Base-by-base conservation (phyloP, 352 stramenopile species). In the Halophytophthora polymorphica region DNA sequence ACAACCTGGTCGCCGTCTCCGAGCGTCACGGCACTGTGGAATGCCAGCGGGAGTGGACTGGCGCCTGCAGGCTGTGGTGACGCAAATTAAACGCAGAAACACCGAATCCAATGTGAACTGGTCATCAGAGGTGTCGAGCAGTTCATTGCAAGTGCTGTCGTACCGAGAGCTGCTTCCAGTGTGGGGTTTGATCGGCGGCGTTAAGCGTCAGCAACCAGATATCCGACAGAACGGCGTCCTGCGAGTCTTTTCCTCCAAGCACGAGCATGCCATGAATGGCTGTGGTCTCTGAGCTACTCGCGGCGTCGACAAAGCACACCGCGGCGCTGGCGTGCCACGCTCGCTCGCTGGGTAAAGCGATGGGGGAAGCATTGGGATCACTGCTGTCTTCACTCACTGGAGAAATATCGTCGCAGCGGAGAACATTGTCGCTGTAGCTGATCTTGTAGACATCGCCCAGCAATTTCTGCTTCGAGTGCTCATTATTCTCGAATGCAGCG, bases 41-140 rank as follows among this genome's bases (percentile, higher is more conserved):
- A 64, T 0, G 64, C 73, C 14, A 90, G 58, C 18, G 79, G 74
- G 0, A 86, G 44, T 31, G 79, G 77, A 33, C 71, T 79, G 29
- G 44, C 66, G 0, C 79, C 79, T 14, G 68, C 71, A 3, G 74
- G 69, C 61, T 86, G 43, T 49, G 39, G 47, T 42, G 43, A n/a
- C 17, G 28, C 40, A 33, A 14, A 35, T 15, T 22, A 8, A 8
- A 33, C 13, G 28, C 34, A 54, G 4, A 45, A 34, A 14, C 29
- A 45, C 40, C 17, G 15, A 21, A 50, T 7, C 4, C 8, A 31
- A 31, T 12, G 23, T 58, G 18, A 63, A 42, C 21, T 29, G 34
- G 14, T 21, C 25, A 11, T 4, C 22, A 53, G 41, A 12, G 39
- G 54, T 45, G 7, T 18, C n/a, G 41, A 51, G 13, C 35, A 12